Evolutionary conservation across 2,329 filamentous ascomycete genomes (phyloP).

Genomic region (Apiospora hydei): DNA sequence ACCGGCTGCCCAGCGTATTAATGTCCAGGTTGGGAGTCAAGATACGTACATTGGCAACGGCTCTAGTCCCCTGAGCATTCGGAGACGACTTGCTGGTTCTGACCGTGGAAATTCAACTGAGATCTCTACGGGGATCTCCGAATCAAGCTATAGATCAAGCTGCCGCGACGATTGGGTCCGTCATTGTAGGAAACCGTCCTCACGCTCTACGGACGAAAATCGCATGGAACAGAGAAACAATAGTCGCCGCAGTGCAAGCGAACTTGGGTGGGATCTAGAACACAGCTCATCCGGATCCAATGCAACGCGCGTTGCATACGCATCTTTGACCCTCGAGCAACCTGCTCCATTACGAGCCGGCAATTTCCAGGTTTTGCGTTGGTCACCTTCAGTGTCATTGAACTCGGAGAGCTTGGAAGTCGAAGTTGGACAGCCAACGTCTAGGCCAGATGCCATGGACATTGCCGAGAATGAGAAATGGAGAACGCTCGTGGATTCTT

Average conservation of each 20-base stretch:
- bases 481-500: conserved; percentile 11
- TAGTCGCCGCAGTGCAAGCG: not conserved
- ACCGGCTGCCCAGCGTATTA: conserved; percentile 31
- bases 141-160: not conserved
- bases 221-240: not conserved
- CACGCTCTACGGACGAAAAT: not conserved
- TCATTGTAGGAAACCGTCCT: not conserved
- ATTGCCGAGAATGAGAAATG: conserved; percentile 26
- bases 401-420: conserved; percentile 37
- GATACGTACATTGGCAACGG: conserved; percentile 33
- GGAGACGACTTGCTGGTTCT: not conserved
- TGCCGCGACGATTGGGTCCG: not conserved
- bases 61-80: not conserved
- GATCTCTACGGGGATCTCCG: not conserved
- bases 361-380: conserved; percentile 34
- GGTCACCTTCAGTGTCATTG: conserved; percentile 36
- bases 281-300: not conserved
- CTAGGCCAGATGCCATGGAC: conserved; percentile 27
- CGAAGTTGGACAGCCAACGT: conserved; percentile 36
- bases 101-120: not conserved
- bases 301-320: conserved; percentile 34
- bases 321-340: conserved; percentile 37
- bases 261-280: not conserved
- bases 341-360: conserved; percentile 36
- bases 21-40: conserved; percentile 46